Conservation (phyloP, 805 yeast genomes). For the Myxozyma sirexii region DNA sequence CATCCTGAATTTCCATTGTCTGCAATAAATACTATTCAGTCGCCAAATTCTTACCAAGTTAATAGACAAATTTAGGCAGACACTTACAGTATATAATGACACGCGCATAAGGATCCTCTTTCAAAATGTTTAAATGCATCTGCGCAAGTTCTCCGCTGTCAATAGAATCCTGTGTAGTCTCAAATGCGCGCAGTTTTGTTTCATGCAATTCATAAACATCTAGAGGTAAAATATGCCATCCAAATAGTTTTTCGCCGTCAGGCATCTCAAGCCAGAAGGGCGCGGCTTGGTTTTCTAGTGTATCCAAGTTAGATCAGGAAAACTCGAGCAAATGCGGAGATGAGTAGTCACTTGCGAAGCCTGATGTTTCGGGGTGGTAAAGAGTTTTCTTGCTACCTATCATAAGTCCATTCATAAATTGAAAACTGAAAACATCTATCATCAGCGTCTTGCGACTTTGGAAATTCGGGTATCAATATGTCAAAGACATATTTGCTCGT, state of each 20-base stretch:
- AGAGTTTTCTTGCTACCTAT: slow-evolving; percentile 16
- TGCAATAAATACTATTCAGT: background rate
- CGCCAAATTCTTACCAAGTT: background rate
- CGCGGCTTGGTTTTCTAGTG: slow-evolving; percentile 26
- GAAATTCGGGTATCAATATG: background rate
- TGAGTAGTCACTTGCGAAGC: slow-evolving; percentile 22
- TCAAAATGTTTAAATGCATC: slow-evolving; percentile 15
- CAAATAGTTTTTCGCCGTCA: slow-evolving; percentile 21
- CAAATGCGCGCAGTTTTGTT: background rate
- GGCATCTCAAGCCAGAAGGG: slow-evolving; percentile 25
- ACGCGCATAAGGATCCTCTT: slow-evolving; percentile 23
- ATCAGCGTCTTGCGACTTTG: background rate
- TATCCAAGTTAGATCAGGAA: background rate
- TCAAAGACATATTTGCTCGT: too few species aligned
- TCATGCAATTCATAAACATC: slow-evolving; percentile 18
- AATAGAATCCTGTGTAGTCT: slow-evolving; percentile 5
- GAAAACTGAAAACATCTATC: slow-evolving; percentile 1
- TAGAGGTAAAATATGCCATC: slow-evolving; percentile 29
- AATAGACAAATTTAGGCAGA: background rate
- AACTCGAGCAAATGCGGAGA: background rate
- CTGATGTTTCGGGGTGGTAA: slow-evolving; percentile 26
- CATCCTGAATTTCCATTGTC: slow-evolving; percentile 25
- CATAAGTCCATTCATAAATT: slow-evolving; percentile 12
- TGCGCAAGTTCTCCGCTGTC: slow-evolving; percentile 21
- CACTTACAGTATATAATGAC: slow-evolving; percentile 24